Percentiles rank a stretch among this genome's conserved stretches.
Conservation (phyloP, 768 basidiomycete species). For the Trametes cubensis region DNA sequence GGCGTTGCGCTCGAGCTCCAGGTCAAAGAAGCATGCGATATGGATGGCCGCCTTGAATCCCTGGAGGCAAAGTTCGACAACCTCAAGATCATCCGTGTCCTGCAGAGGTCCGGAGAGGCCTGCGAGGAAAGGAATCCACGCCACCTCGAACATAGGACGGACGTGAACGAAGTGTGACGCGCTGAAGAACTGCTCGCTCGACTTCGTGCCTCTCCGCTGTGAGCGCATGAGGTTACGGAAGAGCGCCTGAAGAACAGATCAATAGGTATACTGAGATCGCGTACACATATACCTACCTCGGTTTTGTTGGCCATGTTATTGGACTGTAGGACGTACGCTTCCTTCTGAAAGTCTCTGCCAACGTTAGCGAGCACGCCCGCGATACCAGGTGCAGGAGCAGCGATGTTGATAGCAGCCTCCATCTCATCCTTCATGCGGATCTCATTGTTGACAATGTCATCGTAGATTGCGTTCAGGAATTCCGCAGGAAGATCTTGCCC, state of each 20-base stretch:
- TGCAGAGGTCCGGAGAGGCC: conserved; percentile 94
- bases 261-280: not conserved
- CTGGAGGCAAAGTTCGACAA: conserved; percentile 89
- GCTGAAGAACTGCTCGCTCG: conserved; percentile 89
- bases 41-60: conserved; percentile 97
- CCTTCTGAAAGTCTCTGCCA: conserved; percentile 92
- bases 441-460: conserved; percentile 90
- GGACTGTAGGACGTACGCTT: conserved; percentile 93
- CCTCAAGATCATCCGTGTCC: conserved; percentile 90
- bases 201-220: conserved; percentile 81
- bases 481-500: conserved; percentile 87
- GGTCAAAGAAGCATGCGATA: conserved; percentile 95
- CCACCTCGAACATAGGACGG: conserved; percentile 98
- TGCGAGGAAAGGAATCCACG: conserved; percentile 98
- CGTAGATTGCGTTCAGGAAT: conserved; percentile 73
- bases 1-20: conserved; percentile 97
- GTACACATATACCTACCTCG: conserved; percentile 56
- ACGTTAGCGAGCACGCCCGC: conserved; percentile 85
- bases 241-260: conserved; percentile 59
- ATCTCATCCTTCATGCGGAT: conserved; percentile 99
- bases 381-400: conserved; percentile 64
- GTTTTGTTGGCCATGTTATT: conserved; percentile 97
- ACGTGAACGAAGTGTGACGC: conserved; percentile 97
- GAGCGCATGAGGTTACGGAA: conserved; percentile 91
- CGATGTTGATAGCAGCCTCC: conserved; percentile 55